Percentiles rank a stretch among this genome's conserved stretches.
Evolutionary conservation across 2,329 filamentous ascomycete species (phyloP).

Genomic region (Apiospora malaysiana): DNA sequence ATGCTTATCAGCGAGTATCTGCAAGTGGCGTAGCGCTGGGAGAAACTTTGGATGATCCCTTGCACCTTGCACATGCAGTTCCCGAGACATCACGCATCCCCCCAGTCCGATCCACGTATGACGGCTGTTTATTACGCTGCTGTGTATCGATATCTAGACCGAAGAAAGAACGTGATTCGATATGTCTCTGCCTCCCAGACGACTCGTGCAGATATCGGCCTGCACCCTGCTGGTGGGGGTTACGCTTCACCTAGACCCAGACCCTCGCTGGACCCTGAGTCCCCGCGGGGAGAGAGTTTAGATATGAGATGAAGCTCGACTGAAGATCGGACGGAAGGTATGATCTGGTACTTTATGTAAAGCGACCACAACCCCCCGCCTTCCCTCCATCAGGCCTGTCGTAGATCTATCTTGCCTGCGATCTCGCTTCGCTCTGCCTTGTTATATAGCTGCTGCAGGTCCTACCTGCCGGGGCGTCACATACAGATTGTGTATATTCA

Average conservation of each 20-base stretch:
- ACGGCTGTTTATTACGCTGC: neutral
- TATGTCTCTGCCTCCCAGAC: neutral
- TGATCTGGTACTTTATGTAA: neutral
- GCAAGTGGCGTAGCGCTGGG: neutral
- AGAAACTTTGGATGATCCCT: constrained; percentile 10
- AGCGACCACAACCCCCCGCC: neutral
- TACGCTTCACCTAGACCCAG: neutral
- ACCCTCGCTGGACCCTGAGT: neutral
- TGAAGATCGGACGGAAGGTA: neutral
- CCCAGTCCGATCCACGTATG: neutral
- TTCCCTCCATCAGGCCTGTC: neutral
- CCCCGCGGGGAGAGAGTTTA: neutral
- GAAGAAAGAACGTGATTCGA: neutral
- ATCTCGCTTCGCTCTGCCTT: neutral
- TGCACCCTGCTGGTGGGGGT: constrained; percentile 1
- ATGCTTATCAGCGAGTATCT: constrained; percentile 10
- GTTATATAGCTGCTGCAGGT: constrained; percentile 2
- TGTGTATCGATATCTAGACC: neutral
- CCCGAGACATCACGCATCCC: neutral
- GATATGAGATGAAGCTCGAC: neutral
- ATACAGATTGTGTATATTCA: neutral
- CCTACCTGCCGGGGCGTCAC: neutral
- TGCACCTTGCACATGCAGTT: constrained; percentile 5
- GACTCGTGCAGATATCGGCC: neutral
- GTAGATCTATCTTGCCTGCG: neutral